These are phyloP conservation scores for Thuja plicata DNA, from an alignment of 83 land plant genomes.

Conservation along the genomic window DNA sequence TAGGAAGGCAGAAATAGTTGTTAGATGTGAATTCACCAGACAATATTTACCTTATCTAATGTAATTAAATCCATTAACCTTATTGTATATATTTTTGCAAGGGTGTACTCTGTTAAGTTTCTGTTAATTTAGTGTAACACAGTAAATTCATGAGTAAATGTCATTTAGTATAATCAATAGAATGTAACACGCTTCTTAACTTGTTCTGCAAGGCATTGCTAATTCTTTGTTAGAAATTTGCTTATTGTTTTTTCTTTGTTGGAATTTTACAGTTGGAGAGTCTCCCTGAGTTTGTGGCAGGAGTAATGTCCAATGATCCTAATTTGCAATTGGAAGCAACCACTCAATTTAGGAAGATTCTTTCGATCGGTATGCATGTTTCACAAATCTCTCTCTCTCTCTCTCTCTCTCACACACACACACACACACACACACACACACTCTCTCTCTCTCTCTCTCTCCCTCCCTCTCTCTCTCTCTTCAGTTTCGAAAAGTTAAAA, in stretches of 20 bases:
- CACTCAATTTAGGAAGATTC: constrained; percentile 68
- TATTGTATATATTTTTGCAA: no score
- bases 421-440: no score
- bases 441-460: background rate
- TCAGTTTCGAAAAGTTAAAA: background rate
- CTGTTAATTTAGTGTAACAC: no score
- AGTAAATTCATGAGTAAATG: no score
- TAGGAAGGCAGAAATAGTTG: no score
- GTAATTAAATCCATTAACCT: no score
- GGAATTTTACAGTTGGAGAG: constrained; percentile 44
- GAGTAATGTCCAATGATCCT: constrained; percentile 65
- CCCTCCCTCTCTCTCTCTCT: background rate
- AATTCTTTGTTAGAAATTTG: background rate
- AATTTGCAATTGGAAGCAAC: constrained; percentile 69
- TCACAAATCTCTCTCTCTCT: background rate
- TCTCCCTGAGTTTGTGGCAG: constrained; percentile 60
- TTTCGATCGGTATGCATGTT: constrained; percentile 57
- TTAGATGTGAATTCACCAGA: no score
- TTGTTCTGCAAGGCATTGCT: background rate
- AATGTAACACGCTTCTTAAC: no score
- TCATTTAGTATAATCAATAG: no score
- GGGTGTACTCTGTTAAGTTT: no score
- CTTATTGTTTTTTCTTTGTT: background rate
- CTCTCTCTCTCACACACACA: no score
- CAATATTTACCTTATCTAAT: no score